Evolutionary conservation across 495 filamentous ascomycete species (phyloP).

Genomic region (Cercophora newfieldiana): DNA sequence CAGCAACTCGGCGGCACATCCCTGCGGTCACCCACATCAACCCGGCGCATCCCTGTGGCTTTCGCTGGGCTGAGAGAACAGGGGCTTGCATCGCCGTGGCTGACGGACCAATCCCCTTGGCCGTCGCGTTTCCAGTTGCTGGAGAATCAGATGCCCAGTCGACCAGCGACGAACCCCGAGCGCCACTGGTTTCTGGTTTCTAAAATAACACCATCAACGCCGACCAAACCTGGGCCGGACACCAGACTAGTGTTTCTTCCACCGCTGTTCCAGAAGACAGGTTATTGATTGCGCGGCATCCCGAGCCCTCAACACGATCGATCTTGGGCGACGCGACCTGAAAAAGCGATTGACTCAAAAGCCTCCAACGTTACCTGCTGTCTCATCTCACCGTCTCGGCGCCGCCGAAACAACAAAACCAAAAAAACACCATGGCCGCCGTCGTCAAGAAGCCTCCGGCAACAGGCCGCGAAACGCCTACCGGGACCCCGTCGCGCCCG

Average conservation of each 20-base stretch:
- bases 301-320: not conserved
- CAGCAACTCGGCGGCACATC: conserved; percentile 5
- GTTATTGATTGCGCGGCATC: not conserved
- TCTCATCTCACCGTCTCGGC: conserved; percentile 5
- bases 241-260: conserved; percentile 1
- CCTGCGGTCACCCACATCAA: not conserved
- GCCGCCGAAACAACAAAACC: conserved; percentile 6
- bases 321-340: conserved; percentile 4
- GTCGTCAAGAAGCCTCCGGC: conserved; percentile 47
- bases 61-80: conserved; percentile 15
- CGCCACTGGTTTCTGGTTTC: conserved; percentile 26
- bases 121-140: conserved; percentile 19
- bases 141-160: conserved; percentile 18
- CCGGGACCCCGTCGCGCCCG: conserved; percentile 34
- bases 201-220: conserved; percentile 23
- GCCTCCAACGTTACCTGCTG: not conserved
- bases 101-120: conserved; percentile 21
- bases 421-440: conserved; percentile 33
- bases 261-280: not conserved
- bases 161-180: conserved; percentile 5
- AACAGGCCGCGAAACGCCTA: conserved; percentile 41
- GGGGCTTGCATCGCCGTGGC: conserved; percentile 21
- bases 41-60: conserved; percentile 14
- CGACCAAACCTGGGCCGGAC: conserved; percentile 1
- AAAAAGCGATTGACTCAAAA: conserved; percentile 1